phyloP scores from a whole-genome alignment of 495 filamentous ascomycete species.

The Podospora australis region DNA sequence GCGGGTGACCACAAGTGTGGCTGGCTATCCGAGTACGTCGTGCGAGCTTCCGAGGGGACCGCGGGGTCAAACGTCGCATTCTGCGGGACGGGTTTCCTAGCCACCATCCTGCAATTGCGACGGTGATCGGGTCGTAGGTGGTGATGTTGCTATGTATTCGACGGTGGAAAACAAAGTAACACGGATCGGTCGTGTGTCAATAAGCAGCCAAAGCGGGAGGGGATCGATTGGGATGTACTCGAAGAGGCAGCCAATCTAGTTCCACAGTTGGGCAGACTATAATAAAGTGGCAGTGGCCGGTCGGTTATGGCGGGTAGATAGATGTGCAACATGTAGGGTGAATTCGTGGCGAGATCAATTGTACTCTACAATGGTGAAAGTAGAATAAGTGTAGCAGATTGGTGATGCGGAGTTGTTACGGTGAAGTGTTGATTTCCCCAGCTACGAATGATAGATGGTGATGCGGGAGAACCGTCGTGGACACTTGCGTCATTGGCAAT shows the following conservation, averaged over 20 bases:
- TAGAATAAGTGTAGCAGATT: neutral
- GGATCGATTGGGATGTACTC: neutral
- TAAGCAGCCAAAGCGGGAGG: constrained; percentile 7
- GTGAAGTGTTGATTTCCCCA: neutral
- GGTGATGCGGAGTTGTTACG: neutral
- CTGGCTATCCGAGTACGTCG: constrained; percentile 17
- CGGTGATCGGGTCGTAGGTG: neutral
- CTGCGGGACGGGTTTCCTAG: constrained; percentile 34
- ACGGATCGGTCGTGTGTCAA: neutral
- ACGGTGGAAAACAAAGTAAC: neutral
- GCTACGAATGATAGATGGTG: too few species aligned
- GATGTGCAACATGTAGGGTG: neutral
- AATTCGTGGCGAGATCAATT: neutral
- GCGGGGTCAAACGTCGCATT: constrained; percentile 23
- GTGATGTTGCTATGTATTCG: neutral
- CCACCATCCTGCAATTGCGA: constrained; percentile 12
- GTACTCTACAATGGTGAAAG: neutral
- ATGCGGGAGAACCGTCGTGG: constrained; percentile 5
- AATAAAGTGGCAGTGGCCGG: neutral
- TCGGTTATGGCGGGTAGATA: too few species aligned
- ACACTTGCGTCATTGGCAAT: constrained; percentile 21
- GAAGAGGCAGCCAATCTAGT: neutral
- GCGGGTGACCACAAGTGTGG: constrained; percentile 26
- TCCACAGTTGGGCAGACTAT: neutral
- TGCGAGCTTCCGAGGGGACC: constrained; percentile 24